phyloP scores from a whole-genome alignment of 148 eudicot genomes.

The Chenopodium suecicum region DNA sequence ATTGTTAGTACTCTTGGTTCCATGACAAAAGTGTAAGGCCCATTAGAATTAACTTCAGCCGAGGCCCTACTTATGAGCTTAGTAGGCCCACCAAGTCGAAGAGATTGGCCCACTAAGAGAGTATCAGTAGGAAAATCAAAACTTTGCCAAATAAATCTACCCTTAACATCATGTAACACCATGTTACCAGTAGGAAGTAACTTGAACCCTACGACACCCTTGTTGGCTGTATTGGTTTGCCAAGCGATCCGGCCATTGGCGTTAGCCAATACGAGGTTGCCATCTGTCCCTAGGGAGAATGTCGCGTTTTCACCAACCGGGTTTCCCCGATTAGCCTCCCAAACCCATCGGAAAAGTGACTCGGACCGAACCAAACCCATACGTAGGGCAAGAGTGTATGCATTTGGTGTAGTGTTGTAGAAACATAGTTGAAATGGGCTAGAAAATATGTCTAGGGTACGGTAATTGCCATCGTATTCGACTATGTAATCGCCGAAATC shows the following conservation, averaged over 20 bases:
- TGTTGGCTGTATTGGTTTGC: slow-evolving; percentile 33
- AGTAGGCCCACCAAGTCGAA: slow-evolving; percentile 19
- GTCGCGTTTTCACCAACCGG: slow-evolving; percentile 40
- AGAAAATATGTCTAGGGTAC: slow-evolving; percentile 14
- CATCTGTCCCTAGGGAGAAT: slow-evolving; percentile 22
- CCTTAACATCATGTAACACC: slow-evolving; percentile 36
- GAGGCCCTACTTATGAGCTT: slow-evolving; percentile 30
- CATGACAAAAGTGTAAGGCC: slow-evolving; percentile 30
- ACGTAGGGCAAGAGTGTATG: slow-evolving; percentile 35
- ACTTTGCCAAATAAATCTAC: slow-evolving; percentile 38
- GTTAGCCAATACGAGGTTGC: slow-evolving; percentile 34
- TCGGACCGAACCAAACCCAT: slow-evolving; percentile 30
- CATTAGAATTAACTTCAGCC: slow-evolving; percentile 24
- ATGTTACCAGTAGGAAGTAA: slow-evolving; percentile 38
- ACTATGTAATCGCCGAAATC: slow-evolving; percentile 56
- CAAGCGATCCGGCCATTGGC: slow-evolving; percentile 34
- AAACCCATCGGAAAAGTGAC: slow-evolving; percentile 39
- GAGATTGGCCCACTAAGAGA: slow-evolving; percentile 37
- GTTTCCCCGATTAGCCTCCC: slow-evolving; percentile 45
- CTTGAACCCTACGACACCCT: slow-evolving; percentile 35
- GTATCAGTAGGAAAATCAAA: slow-evolving; percentile 41
- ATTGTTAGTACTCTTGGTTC: slow-evolving; percentile 29
- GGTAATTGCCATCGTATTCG: slow-evolving; percentile 35
- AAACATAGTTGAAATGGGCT: slow-evolving; percentile 40
- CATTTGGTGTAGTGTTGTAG: slow-evolving; percentile 43